phyloP scores from a whole-genome alignment of 73 alveolate species.

The Paramecium tetraurelia region DNA sequence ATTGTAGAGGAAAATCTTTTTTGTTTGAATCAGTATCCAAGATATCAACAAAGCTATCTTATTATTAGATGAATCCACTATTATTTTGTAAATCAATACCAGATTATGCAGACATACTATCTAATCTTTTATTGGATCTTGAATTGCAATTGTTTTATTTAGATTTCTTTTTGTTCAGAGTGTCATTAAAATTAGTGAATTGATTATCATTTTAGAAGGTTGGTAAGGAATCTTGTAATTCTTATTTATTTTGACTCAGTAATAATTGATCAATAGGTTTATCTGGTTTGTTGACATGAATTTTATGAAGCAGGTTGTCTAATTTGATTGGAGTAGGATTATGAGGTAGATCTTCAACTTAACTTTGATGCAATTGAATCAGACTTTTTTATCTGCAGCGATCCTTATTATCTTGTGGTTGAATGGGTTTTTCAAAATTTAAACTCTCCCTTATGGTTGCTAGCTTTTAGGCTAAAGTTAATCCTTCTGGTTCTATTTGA shows the following conservation, averaged over 20 bases:
- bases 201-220: neutral
- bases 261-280: neutral
- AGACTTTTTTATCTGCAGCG: neutral
- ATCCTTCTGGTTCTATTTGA: neutral
- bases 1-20: neutral
- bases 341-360: neutral
- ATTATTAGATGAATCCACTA: neutral
- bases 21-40: neutral
- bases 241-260: neutral
- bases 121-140: neutral
- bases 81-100: neutral
- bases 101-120: neutral
- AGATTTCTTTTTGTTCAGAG: neutral
- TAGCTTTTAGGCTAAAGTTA: neutral
- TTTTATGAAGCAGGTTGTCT: neutral
- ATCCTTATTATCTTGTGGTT: neutral
- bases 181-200: neutral
- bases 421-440: neutral
- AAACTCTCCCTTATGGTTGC: neutral
- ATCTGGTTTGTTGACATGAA: neutral
- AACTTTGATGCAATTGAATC: neutral
- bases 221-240: neutral
- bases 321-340: neutral
- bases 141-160: neutral
- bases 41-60: neutral